These are phyloP conservation scores for Rubia peregrina DNA, from an alignment of 305 asterid genomes.

Conservation along the genomic window DNA sequence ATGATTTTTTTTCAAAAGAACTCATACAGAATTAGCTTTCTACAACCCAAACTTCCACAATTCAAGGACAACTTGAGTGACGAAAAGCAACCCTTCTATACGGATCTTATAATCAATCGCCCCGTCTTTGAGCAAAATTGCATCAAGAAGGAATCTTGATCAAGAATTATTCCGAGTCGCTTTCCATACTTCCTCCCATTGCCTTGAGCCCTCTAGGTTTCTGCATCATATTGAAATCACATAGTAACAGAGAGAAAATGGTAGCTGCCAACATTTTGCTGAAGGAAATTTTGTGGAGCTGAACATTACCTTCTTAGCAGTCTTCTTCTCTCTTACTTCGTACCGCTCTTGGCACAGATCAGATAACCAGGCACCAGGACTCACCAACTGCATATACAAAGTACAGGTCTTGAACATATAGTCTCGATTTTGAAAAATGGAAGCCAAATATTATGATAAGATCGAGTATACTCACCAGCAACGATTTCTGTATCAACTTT, in stretches of 20 bases:
- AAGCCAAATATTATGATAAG: not conserved
- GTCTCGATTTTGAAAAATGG: not conserved
- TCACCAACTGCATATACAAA: conserved; percentile 47
- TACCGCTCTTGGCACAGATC: conserved; percentile 93
- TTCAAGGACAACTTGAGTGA: not conserved
- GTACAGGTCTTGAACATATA: not conserved
- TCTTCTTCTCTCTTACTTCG: conserved; percentile 91
- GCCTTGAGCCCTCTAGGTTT: conserved; percentile 42
- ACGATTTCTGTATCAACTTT: conserved; percentile 71
- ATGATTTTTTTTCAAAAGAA: not conserved
- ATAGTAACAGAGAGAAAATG: not conserved
- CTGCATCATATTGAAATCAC: conserved; percentile 18
- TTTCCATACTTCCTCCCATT: conserved; percentile 41
- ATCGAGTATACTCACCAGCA: conserved; percentile 46
- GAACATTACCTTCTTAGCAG: conserved; percentile 60
- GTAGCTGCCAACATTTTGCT: too few species aligned
- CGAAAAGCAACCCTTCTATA: not conserved
- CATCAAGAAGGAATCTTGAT: not conserved
- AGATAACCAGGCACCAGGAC: conserved; percentile 86
- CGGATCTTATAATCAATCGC: not conserved
- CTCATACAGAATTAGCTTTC: not conserved
- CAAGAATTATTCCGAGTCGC: conserved; percentile 35
- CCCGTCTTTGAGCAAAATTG: not conserved
- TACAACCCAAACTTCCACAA: not conserved
- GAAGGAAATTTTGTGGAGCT: not conserved